A percentile compares a stretch with the other conserved stretches of the same genome.
Evolutionary conservation across 805 yeast species (phyloP).

Genomic region (Zygoascus bituminiphila): DNA sequence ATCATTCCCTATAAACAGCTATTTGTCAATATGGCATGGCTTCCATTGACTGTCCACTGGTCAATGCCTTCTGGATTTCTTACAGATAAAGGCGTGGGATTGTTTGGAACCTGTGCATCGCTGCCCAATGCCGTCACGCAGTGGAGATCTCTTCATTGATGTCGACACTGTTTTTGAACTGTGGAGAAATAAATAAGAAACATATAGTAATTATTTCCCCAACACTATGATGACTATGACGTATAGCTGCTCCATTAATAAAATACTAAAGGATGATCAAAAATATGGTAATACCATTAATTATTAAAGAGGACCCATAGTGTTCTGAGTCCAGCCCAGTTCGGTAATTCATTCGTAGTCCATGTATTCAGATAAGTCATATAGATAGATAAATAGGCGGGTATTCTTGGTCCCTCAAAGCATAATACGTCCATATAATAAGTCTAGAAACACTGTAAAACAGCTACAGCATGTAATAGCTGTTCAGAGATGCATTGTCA

Average conservation of each 20-base stretch:
- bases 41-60: conserved; percentile 38
- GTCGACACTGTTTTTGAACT: background rate
- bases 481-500: background rate
- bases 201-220: background rate
- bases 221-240: background rate
- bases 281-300: too few relatives aligned
- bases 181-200: background rate
- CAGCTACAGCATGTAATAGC: background rate
- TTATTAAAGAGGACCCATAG: too few relatives aligned
- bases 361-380: background rate
- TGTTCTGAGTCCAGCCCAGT: background rate
- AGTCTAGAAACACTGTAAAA: background rate
- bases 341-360: background rate
- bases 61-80: conserved; percentile 30
- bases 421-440: background rate
- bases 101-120: conserved; percentile 32
- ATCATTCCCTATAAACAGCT: conserved; percentile 19
- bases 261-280: too few relatives aligned
- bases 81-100: conserved; percentile 29
- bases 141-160: conserved; percentile 11
- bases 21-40: conserved; percentile 32
- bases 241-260: background rate
- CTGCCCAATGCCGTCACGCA: conserved; percentile 15
- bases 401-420: background rate
- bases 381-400: background rate